phyloP scores from a whole-genome alignment of 306 rosid genomes.

The Mimosa pudica region DNA sequence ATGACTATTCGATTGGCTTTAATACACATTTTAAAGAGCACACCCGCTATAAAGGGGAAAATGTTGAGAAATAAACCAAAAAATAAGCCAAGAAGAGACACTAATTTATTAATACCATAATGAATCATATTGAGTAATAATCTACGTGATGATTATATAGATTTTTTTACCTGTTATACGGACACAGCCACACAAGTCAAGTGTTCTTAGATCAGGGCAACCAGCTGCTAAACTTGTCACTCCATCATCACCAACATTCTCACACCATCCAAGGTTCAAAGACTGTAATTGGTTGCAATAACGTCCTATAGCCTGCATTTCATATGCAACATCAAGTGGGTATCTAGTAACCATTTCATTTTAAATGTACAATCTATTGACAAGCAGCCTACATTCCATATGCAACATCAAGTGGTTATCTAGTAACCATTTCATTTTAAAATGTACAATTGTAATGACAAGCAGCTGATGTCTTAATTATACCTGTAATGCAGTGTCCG shows the following conservation, averaged over 20 bases:
- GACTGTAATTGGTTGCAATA: conserved; percentile 75
- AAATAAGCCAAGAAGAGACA: not conserved
- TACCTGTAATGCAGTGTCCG: conserved; percentile 90
- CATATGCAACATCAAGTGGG: conserved; percentile 8
- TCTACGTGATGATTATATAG: conserved; percentile 1
- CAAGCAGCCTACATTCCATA: conserved; percentile 46
- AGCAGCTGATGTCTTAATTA: conserved; percentile 5
- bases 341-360: too few species aligned
- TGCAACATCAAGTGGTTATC: conserved; percentile 2
- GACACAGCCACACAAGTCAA: conserved; percentile 87
- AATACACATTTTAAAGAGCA: too few species aligned
- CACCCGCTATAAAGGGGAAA: not conserved
- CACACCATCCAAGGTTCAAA: conserved; percentile 97
- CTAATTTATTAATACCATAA: not conserved
- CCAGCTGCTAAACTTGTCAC: conserved; percentile 85
- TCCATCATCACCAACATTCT: conserved; percentile 78
- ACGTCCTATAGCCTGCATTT: conserved; percentile 77
- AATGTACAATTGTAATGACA: not conserved
- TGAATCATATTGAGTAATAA: not conserved
- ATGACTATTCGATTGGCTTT: too few species aligned
- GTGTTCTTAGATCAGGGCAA: conserved; percentile 82
- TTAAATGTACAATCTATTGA: not conserved
- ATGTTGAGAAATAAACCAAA: not conserved
- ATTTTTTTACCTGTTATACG: conserved; percentile 71
- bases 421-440: conserved; percentile 12